A percentile compares a stretch with the other conserved stretches of the same genome.
These are phyloP conservation scores for Lindgomyces ingoldianus DNA, from an alignment of 495 filamentous ascomycete genomes.

Conservation along the genomic window DNA sequence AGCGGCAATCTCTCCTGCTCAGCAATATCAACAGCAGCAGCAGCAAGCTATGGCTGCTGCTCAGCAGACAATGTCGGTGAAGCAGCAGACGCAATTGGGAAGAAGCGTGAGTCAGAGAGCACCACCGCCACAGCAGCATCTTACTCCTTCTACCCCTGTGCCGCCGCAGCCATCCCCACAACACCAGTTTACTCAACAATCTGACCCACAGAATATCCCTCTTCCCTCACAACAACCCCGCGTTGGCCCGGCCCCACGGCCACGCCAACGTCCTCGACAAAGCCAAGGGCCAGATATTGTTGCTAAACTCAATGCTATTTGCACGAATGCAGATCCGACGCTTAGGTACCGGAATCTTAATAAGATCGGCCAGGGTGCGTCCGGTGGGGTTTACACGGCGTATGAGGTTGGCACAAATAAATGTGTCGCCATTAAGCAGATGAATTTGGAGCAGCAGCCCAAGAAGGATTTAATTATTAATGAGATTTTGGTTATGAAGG, in stretches of 20 bases:
- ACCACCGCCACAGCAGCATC: slow-evolving; percentile 43
- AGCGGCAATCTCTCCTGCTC: slow-evolving; percentile 40
- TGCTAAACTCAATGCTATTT: slow-evolving; percentile 79
- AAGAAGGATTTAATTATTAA: slow-evolving; percentile 99
- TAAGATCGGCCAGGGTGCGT: slow-evolving; percentile 97
- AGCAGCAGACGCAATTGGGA: slow-evolving; percentile 42
- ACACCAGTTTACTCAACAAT: slow-evolving; percentile 54
- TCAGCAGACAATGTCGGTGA: slow-evolving; percentile 65
- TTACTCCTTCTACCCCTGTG: slow-evolving; percentile 34
- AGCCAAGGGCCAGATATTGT: slow-evolving; percentile 80
- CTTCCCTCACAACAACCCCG: slow-evolving; percentile 50
- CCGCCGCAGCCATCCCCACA: slow-evolving; percentile 57
- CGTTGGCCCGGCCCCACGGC: slow-evolving; percentile 61
- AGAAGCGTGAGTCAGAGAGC: slow-evolving; percentile 67
- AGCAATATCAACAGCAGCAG: slow-evolving; percentile 82
- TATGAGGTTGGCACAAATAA: slow-evolving; percentile 79
- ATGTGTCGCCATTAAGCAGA: slow-evolving; percentile 98
- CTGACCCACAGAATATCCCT: slow-evolving; percentile 60
- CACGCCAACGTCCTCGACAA: slow-evolving; percentile 74
- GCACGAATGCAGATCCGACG: slow-evolving; percentile 83
- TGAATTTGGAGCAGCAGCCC: slow-evolving; percentile 97
- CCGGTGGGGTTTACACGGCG: slow-evolving; percentile 91
- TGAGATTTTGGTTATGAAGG: slow-evolving; percentile 98
- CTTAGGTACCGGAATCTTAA: slow-evolving; percentile 82
- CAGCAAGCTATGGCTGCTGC: slow-evolving; percentile 74